Conservation (phyloP, 2,329 filamentous ascomycete genomes). For the Botrytis deweyae region DNA sequence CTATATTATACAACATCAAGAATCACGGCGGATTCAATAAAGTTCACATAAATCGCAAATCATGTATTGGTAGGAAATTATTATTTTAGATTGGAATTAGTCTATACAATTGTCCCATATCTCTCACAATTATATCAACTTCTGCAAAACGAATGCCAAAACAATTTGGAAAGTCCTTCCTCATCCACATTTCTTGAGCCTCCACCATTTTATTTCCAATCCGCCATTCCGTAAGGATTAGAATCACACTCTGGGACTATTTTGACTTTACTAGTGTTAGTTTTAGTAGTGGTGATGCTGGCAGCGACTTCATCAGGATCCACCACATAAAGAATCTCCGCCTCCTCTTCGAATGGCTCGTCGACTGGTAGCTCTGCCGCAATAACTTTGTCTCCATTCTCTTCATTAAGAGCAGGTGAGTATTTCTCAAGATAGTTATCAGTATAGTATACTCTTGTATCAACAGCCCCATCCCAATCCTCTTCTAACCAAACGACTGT, state of each 20-base stretch:
- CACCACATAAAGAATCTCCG: background rate
- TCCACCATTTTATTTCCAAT: background rate
- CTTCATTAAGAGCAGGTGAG: background rate
- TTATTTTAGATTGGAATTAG: background rate
- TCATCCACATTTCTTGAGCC: background rate
- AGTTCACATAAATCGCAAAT: background rate
- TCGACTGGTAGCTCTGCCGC: background rate
- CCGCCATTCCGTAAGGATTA: background rate
- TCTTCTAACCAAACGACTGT: conserved; percentile 6
- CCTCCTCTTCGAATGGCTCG: background rate
- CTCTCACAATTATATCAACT: background rate
- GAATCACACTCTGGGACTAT: background rate
- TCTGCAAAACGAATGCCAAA: background rate
- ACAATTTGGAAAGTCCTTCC: background rate
- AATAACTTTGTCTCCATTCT: accelerated
- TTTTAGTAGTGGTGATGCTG: background rate
- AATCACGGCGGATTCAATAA: background rate
- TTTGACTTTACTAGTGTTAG: background rate
- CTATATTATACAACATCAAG: background rate
- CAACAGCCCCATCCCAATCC: conserved; percentile 8
- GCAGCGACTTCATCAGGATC: background rate
- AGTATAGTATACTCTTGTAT: background rate
- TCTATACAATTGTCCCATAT: background rate
- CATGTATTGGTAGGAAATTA: background rate
- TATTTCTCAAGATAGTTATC: background rate